Conservation (phyloP, 2,329 filamentous ascomycete genomes). For the Ceratocystiopsis sp. region DNA sequence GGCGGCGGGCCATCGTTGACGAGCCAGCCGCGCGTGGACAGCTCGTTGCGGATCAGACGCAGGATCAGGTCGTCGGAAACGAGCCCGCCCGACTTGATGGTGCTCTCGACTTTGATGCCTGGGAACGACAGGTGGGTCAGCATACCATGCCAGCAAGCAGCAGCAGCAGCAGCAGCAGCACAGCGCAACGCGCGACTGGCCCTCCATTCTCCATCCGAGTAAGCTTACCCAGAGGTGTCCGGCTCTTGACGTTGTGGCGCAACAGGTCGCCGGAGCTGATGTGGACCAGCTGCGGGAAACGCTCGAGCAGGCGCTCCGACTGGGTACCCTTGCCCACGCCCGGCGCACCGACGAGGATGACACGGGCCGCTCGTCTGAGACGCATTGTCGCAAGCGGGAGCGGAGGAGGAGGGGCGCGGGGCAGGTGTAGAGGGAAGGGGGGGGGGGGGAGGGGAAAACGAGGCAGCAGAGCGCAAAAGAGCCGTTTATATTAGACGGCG, state of each 20-base stretch:
- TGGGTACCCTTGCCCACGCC: conserved; percentile 96
- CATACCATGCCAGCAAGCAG: neutral
- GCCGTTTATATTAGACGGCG: too few species aligned
- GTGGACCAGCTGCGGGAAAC: conserved; percentile 75
- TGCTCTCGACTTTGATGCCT: conserved; percentile 82
- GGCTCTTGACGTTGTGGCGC: conserved; percentile 78
- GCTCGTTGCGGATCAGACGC: conserved; percentile 78
- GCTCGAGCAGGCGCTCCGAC: conserved; percentile 68
- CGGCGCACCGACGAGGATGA: conserved; percentile 91
- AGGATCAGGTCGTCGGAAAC: conserved; percentile 86
- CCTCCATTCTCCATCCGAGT: conserved; percentile 12
- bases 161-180: conserved; percentile 1
- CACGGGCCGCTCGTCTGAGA: conserved; percentile 66
- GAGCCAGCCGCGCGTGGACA: conserved; percentile 75
- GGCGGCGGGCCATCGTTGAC: conserved; percentile 23
- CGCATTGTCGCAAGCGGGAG: conserved; percentile 30
- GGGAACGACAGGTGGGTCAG: neutral
- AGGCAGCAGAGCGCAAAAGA: neutral
- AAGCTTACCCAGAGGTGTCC: conserved; percentile 62
- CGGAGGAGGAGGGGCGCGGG: neutral
- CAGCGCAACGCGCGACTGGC: neutral
- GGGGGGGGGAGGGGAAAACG: neutral
- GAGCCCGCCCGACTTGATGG: conserved; percentile 77
- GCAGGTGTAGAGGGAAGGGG: neutral
- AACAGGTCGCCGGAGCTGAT: conserved; percentile 91